A percentile compares a stretch with the other conserved stretches of the same genome.
Conservation (phyloP, 2,329 filamentous ascomycete genomes). For the Aciculosporium take region DNA sequence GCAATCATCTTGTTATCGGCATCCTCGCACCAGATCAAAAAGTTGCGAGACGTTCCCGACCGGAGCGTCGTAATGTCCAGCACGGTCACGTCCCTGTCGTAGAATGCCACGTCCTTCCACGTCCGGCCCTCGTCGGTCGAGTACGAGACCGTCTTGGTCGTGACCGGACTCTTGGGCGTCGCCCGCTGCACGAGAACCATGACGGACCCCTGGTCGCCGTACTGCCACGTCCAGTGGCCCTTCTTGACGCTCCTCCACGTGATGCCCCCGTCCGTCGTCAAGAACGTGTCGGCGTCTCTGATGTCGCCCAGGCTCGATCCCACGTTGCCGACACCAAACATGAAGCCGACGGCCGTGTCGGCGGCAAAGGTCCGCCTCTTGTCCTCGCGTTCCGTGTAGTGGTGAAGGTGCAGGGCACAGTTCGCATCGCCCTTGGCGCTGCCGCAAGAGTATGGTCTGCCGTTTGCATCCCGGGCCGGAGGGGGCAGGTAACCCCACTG, state of each 20-base stretch:
- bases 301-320: conserved; percentile 51
- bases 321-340: conserved; percentile 87
- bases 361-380: conserved; percentile 78
- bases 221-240: conserved; percentile 84
- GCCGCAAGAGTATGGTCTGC: conserved; percentile 56
- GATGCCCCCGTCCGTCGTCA: conserved; percentile 82
- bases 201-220: conserved; percentile 87
- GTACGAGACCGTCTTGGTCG: conserved; percentile 58
- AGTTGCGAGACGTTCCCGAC: conserved; percentile 80
- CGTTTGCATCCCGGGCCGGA: conserved; percentile 56
- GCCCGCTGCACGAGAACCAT: conserved; percentile 71
- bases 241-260: conserved; percentile 77
- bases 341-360: conserved; percentile 71
- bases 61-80: conserved; percentile 76
- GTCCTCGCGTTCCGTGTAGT: conserved; percentile 82
- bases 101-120: conserved; percentile 67
- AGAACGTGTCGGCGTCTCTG: conserved; percentile 73
- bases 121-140: conserved; percentile 66
- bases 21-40: conserved; percentile 69
- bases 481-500: conserved; percentile 68
- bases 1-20: conserved; percentile 48
- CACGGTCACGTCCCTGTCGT: conserved; percentile 55
- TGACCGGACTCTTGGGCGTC: conserved; percentile 50
- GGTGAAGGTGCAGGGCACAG: conserved; percentile 84
- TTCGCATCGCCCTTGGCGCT: conserved; percentile 42